phyloP scores from a whole-genome alignment of 1,284 basidiomycete species.

The Rhizoctonia solani region DNA sequence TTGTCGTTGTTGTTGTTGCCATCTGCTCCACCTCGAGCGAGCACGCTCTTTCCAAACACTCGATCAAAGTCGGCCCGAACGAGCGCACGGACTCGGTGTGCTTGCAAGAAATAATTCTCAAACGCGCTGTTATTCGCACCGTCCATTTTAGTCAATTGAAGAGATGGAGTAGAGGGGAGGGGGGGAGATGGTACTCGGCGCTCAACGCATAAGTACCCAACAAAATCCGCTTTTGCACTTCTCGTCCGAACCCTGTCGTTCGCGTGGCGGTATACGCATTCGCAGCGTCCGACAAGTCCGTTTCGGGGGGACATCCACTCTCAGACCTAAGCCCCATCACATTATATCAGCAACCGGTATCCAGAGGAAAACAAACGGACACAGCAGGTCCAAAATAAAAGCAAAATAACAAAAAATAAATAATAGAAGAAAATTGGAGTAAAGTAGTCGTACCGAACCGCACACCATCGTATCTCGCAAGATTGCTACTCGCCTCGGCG shows the following conservation, averaged over 20 bases:
- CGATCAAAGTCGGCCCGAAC: slow-evolving; percentile 76
- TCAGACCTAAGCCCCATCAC: slow-evolving; percentile 50
- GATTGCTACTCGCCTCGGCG: slow-evolving; percentile 92
- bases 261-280: slow-evolving; percentile 64
- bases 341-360: too few species aligned
- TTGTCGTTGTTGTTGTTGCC: slow-evolving; percentile 45
- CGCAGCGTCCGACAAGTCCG: slow-evolving; percentile 52
- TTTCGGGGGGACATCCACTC: slow-evolving; percentile 52
- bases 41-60: slow-evolving; percentile 57
- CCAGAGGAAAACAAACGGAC: too few species aligned
- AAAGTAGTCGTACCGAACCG: slow-evolving; percentile 48
- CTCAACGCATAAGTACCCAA: slow-evolving; percentile 91
- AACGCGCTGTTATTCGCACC: slow-evolving; percentile 75
- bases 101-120: slow-evolving; percentile 95
- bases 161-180: neutral
- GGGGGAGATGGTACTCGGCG: slow-evolving; percentile 69
- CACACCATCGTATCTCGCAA: slow-evolving; percentile 89
- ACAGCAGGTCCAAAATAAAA: too few species aligned
- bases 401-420: too few species aligned
- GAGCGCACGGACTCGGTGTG: slow-evolving; percentile 74
- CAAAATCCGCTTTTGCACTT: slow-evolving; percentile 88
- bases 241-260: slow-evolving; percentile 74
- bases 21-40: neutral
- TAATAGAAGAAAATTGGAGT: neutral
- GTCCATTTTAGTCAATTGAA: slow-evolving; percentile 21